Base-by-base conservation (phyloP, 331 rosid species). In the Rhamnella rubrinervis region DNA sequence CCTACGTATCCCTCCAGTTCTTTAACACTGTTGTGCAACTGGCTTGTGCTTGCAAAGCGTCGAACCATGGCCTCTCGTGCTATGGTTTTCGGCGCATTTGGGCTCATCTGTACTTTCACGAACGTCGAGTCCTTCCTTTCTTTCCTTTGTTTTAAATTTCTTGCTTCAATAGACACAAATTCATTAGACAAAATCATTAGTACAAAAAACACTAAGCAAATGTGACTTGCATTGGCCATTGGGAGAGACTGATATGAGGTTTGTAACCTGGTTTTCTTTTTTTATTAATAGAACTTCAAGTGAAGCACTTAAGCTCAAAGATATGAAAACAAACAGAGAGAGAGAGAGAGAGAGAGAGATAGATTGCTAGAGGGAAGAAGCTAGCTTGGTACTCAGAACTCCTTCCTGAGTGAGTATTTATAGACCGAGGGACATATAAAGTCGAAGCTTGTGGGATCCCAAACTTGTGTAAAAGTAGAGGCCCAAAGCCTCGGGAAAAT, bases 81-180 rank as follows among this genome's bases (percentile, higher is more conserved):
- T 37, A 9, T 67, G 31, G 46, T 52, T 41, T 51, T 72, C 37
- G 17, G 35, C 31, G 13, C 44, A 40, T 38, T 47, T 0, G 57
- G 57, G 28, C 19, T 77, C 59, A 37, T 40, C 62, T 70, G 71
- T 2, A 2, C 15, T n/a, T 15, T 55, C 38, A 23, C 58, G 57
- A 69, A 50, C 11, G 62, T 62, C 61, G 28, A 59, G 13, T 39
- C 38, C 59, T 40, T 72, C 19, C 50, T 73, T 20, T 39, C 38
- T 55, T 40, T 72, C 19, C 50, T 73, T 20, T 55, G 31, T 52
- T 58, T 70, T 60, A 77, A 7, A 23, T 55, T 61, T 28, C 82
- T 74, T 56, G 77, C 85, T 47, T 81, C 82, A 39, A 47, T 57
- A 8, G 53, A 18, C 20, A 70, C n/a, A 21, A 81, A 66, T 38